Conservation (phyloP, 768 basidiomycete genomes). For the Boletus eberwhitei region DNA sequence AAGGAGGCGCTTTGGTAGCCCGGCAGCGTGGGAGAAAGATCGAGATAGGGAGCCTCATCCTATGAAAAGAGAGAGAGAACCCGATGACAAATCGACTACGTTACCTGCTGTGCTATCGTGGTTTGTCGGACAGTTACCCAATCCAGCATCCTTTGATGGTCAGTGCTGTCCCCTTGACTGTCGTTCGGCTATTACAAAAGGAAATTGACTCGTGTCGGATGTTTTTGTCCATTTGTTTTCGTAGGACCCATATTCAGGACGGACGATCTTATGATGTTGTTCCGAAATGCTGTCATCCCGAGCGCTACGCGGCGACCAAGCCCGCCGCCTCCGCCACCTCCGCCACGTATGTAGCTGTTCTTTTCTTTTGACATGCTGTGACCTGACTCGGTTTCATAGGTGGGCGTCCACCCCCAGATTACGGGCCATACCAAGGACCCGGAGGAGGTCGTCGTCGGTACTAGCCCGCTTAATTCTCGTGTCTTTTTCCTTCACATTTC, state of each 20-base stretch:
- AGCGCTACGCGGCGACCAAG: conserved; percentile 48
- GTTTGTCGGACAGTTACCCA: conserved; percentile 82
- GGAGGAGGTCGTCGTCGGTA: conserved; percentile 43
- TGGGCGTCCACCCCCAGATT: conserved; percentile 80
- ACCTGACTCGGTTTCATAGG: conserved; percentile 31
- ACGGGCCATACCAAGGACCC: conserved; percentile 84
- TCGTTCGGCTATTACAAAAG: conserved; percentile 10
- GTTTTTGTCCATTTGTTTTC: conserved; percentile 8
- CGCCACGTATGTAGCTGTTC: conserved; percentile 34
- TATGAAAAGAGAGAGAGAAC: conserved; percentile 37
- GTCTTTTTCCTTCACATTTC: conserved; percentile 2
- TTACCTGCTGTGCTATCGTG: conserved; percentile 65
- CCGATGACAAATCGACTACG: conserved; percentile 47
- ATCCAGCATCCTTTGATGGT: conserved; percentile 81
- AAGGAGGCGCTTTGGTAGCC: conserved; percentile 41
- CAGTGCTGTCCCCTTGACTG: conserved; percentile 25
- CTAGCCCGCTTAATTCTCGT: conserved; percentile 16
- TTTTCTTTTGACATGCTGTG: neutral
- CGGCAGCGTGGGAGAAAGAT: conserved; percentile 42
- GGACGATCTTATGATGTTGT: conserved; percentile 85
- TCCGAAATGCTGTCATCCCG: conserved; percentile 79
- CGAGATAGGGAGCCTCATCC: conserved; percentile 41
- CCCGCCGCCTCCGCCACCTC: conserved; percentile 56
- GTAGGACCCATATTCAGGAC: conserved; percentile 86
- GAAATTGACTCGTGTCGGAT: conserved; percentile 7